phyloP scores from a whole-genome alignment of 257 asterid genomes.

The Eucommia ulmoides region DNA sequence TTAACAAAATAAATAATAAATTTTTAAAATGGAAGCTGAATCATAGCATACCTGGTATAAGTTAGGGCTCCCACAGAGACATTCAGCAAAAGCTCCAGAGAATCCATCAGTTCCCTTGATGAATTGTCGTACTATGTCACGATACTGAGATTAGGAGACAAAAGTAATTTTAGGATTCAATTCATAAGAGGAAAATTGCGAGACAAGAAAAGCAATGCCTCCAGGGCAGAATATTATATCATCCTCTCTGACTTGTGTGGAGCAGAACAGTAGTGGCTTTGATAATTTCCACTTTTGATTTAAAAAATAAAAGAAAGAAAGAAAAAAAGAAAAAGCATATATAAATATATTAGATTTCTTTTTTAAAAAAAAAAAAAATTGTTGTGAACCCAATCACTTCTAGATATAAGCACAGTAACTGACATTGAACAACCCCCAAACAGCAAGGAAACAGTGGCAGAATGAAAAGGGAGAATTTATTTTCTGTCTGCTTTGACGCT shows the following conservation, averaged over 20 bases:
- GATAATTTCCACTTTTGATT: no score
- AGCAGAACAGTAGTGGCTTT: no score
- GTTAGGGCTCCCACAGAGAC: conserved; percentile 96
- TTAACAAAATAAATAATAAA: not conserved
- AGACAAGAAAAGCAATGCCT: not conserved
- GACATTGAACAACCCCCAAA: no score
- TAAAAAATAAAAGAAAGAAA: no score
- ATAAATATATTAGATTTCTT: no score
- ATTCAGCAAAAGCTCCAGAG: conserved; percentile 92
- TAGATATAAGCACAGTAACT: no score
- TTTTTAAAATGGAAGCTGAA: not conserved
- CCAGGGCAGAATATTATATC: not conserved
- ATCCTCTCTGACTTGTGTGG: not conserved
- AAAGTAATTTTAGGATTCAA: conserved; percentile 1
- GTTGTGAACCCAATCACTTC: no score
- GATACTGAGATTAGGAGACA: conserved; percentile 46
- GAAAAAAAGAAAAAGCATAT: no score
- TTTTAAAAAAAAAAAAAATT: no score
- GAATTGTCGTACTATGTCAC: conserved; percentile 83
- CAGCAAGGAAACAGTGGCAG: no score
- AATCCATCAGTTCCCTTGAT: conserved; percentile 96
- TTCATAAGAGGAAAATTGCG: not conserved
- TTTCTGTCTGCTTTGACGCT: no score
- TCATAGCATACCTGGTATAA: conserved; percentile 55
- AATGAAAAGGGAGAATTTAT: no score